Base-by-base conservation (phyloP, 257 asterid species). In the Solanum corneliomulleri region DNA sequence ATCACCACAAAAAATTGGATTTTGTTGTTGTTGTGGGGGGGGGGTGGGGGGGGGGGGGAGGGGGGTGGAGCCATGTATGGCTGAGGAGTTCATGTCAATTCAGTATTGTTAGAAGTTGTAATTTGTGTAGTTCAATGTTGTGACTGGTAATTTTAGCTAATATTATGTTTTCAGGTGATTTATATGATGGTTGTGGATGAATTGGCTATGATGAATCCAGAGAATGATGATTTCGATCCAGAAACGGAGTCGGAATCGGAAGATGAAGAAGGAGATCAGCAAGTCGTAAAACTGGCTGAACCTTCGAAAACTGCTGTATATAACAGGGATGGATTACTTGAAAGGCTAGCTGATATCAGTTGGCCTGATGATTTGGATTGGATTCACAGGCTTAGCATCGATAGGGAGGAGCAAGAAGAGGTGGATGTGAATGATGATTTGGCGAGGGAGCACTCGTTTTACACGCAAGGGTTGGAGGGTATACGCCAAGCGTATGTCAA, bases 401-500 rank as follows among this genome's bases (percentile, higher is more conserved):
- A 89, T 12, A 92, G 92, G 86, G 98, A 93, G 42, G 98, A 91
- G 31, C 93, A 94, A 89, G 94, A 92, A 83, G 92, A 96, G 85
- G 85, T 80, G 83, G 96, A 95, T 80, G 98, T 93, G 89, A 94
- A 97, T 21, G 99, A 97, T 83, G 99, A 96, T 89, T 90, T 95
- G 86, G 91, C 88, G 15, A 92, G 99, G 58, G 99, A 97, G 88
- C 94, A 95, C 37, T 94, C 98, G 68, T 97, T 97, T 90, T 95
- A 93, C 86, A 96, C 95, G 0, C 99, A 97, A 83, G 99, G 96
- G 44, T 93, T 97, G 13, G 98, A 94, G 52, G 98, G 99, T 56
- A 90, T 98, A 9, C 90, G 98, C 71, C 92, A 93, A 88, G 98
- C 95, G 2, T 88, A 94, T 8, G 23, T 56, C n/a, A 93, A 92